Percentiles rank a stretch among this genome's conserved stretches.
Evolutionary conservation across 306 rosid species (phyloP).

Genomic region (Astragalus membranaceus): DNA sequence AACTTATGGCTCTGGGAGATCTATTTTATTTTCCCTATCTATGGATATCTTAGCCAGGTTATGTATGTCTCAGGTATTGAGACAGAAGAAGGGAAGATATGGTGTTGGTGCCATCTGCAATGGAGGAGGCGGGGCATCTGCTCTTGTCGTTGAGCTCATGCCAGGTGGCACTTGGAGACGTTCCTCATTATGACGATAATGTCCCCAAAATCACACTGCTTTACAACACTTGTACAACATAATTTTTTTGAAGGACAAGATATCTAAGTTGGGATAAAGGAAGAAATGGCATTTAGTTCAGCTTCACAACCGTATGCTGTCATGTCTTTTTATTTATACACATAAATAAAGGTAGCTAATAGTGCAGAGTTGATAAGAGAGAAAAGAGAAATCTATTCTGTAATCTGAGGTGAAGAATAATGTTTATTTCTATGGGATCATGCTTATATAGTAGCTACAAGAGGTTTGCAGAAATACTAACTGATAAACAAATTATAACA

Average conservation of each 20-base stretch:
- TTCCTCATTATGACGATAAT: slow-evolving; percentile 39
- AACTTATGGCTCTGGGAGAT: not conserved
- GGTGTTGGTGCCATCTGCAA: slow-evolving; percentile 85
- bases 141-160: slow-evolving; percentile 77
- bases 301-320: not conserved
- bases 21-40: not conserved
- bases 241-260: not conserved
- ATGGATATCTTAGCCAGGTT: slow-evolving; percentile 13
- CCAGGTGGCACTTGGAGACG: slow-evolving; percentile 33
- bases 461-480: not conserved
- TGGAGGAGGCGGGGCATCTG: slow-evolving; percentile 99
- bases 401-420: not conserved
- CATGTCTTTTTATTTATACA: not conserved
- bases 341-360: not conserved
- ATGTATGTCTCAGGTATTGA: slow-evolving; percentile 61
- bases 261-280: not conserved
- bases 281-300: slow-evolving; percentile 3
- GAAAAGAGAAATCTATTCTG: not conserved
- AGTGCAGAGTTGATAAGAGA: not conserved
- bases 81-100: slow-evolving; percentile 70
- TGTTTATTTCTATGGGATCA: not conserved
- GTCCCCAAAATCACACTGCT: not conserved
- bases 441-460: not conserved
- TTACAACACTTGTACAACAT: not conserved
- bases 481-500: too few relatives aligned